A percentile compares a stretch with the other conserved stretches of the same genome.
Evolutionary conservation across 805 yeast species (phyloP).

Genomic region (Nakazawaea siamensis): DNA sequence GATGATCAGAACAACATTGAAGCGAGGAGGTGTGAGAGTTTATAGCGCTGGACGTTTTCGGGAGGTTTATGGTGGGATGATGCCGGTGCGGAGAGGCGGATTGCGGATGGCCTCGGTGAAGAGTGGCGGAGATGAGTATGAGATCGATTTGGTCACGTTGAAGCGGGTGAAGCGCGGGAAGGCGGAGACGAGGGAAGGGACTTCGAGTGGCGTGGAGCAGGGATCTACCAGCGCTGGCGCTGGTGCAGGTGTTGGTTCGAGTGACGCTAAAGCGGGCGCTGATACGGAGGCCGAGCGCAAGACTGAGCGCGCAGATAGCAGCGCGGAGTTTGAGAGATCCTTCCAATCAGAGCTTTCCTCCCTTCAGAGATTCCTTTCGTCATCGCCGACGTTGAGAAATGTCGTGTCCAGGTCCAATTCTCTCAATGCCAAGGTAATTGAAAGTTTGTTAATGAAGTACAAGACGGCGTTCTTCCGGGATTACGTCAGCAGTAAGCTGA

Average conservation of each 20-base stretch:
- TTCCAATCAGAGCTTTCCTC: conserved; percentile 3
- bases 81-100: too few species aligned
- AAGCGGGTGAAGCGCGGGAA: background rate
- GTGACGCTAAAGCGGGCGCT: too few species aligned
- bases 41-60: too few species aligned
- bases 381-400: background rate
- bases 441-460: conserved; percentile 4
- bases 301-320: too few species aligned
- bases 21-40: too few species aligned
- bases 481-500: background rate
- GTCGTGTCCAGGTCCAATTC: background rate
- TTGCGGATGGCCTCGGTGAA: conserved; percentile 3
- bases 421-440: conserved; percentile 1
- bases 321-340: background rate
- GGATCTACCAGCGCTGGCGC: background rate
- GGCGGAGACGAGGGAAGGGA: background rate
- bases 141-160: conserved; percentile 9
- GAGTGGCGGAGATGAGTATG: conserved; percentile 4
- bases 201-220: background rate
- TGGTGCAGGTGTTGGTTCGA: background rate
- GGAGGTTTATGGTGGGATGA: too few species aligned
- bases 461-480: conserved; percentile 3
- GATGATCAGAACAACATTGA: too few species aligned
- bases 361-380: conserved; percentile 1
- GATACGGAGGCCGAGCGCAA: background rate